Evolutionary conservation across 306 rosid genomes (phyloP).

Genomic region (apple (Malus domestica)): ASM211411v1 NC_041799.1:12459501-12460000

Average conservation of each 20-base stretch:
- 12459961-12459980: not conserved
- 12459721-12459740: not conserved
- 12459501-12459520: slow-evolving; percentile 10
- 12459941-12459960: not conserved
- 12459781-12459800: not conserved
- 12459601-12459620: slow-evolving; percentile 97
- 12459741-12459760: not conserved
- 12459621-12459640: slow-evolving; percentile 97
- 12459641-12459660: slow-evolving; percentile 93
- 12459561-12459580: slow-evolving; percentile 94
- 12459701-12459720: slow-evolving; percentile 15
- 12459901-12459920: not conserved
- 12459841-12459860: not conserved
- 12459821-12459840: not conserved
- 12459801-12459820: not conserved
- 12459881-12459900: slow-evolving; percentile 1
- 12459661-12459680: slow-evolving; percentile 90
- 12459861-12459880: not conserved
- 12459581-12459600: slow-evolving; percentile 82
- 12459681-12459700: slow-evolving; percentile 74
- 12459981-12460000: not conserved
- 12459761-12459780: not conserved
- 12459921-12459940: not conserved
- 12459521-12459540: slow-evolving; percentile 17
- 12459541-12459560: slow-evolving; percentile 29